phyloP scores from a whole-genome alignment of 306 rosid genomes.

The Sophora flavescens region DNA sequence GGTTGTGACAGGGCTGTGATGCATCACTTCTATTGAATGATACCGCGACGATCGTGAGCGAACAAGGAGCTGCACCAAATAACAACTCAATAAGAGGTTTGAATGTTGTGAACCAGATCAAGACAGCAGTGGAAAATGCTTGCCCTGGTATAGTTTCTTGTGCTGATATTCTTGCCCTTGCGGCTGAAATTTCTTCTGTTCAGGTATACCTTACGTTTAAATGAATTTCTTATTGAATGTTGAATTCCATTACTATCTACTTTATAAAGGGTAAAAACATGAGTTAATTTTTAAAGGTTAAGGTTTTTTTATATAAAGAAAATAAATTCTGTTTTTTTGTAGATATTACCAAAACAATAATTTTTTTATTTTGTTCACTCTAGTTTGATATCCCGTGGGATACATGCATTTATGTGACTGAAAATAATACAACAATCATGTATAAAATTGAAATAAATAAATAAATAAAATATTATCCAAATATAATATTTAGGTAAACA shows the following conservation, averaged over 20 bases:
- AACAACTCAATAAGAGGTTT: constrained; percentile 64
- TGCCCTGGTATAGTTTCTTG: constrained; percentile 65
- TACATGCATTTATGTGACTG: no score
- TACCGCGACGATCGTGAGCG: constrained; percentile 51
- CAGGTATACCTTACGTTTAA: constrained; percentile 45
- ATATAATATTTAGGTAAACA: no score
- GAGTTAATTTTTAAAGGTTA: neutral
- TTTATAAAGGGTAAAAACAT: neutral
- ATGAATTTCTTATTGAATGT: neutral
- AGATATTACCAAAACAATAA: no score
- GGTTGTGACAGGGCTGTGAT: constrained; percentile 63
- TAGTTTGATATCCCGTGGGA: no score
- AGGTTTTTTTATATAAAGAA: neutral
- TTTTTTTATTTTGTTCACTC: no score
- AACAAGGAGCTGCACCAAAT: constrained; percentile 43
- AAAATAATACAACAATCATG: no score
- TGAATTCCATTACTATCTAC: neutral
- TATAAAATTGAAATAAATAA: no score
- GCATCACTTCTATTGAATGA: constrained; percentile 63
- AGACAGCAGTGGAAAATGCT: constrained; percentile 55
- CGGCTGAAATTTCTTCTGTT: constrained; percentile 56
- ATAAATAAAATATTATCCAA: no score
- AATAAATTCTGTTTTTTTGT: no score
- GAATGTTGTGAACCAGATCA: constrained; percentile 61
- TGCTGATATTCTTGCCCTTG: constrained; percentile 67